Evolutionary conservation across 208 protist species (phyloP), one percentile per base, ranked within the genome.

Genomic region (Trypanosoma brucei): DNA sequence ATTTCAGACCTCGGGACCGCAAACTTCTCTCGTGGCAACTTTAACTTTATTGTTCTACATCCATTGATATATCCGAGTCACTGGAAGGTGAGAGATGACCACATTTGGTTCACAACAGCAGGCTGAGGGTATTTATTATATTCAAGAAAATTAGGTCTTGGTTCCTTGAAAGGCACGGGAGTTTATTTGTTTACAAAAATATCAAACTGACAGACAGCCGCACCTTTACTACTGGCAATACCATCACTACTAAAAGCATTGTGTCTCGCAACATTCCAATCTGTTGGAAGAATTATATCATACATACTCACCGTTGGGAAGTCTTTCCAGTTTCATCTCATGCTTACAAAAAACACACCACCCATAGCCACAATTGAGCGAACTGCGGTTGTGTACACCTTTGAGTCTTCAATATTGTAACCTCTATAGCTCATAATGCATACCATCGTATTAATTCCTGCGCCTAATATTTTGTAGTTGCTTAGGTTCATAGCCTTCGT

Each of bases 361-460:
- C 22, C 95, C 97, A 75, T 98, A 98, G 33, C 98, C 98, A 42
- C 98, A 81, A 68, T 99, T 98, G 39, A 99, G 77, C 8, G 84
- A 72, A 34, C 83, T 63, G 31, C 98, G 90, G 75, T 99, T 99
- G 60, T 22, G 22, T 99, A 90, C 46, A 99, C 95, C 11, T 99
- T 69, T 22, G 99, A 98, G 88, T 99, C 99, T 82, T 99, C 99
- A 68, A 99, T 99, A 84, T 99, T 98, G 83, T 99, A 99, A 0
- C 99, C 99, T 37, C 97, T 98, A 77, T 99, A 99, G 49, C 83
- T 97, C 96, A 99, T 99, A 35, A 99, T 98, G 33, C 98, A 99
- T 30, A 99, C 96, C 69, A 98, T 98, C 13, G 98, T 98, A 83
- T 99, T 99, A 46, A 99, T 98, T 22, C 99, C 99, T 3, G 98